phyloP scores from a whole-genome alignment of 2,329 filamentous ascomycete genomes.

The Ophiostoma perfectum region DNA sequence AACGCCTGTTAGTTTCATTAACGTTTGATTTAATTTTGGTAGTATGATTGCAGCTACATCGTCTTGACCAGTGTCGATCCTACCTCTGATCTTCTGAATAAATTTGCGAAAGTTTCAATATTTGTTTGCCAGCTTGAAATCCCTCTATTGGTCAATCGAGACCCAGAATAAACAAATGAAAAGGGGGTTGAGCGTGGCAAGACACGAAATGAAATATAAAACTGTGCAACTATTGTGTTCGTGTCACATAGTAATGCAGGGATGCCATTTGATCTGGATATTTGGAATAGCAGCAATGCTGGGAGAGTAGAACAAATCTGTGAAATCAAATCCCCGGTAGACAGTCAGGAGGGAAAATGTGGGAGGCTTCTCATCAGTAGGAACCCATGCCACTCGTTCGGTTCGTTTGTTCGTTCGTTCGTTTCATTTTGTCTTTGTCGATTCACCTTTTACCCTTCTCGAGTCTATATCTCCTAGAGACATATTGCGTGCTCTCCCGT shows the following conservation, averaged over 20 bases:
- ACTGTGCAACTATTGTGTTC: constrained; percentile 8
- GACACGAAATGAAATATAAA: constrained; percentile 5
- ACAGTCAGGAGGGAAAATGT: too few relatives aligned
- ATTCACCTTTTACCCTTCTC: neutral
- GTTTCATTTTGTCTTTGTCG: neutral
- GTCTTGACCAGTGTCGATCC: too few relatives aligned
- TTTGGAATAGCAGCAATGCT: neutral
- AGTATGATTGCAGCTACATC: too few relatives aligned
- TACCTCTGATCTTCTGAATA: too few relatives aligned
- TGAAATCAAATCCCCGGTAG: neutral
- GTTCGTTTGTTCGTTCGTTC: neutral
- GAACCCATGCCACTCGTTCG: neutral
- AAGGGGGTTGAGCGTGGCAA: neutral
- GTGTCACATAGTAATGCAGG: neutral
- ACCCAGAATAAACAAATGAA: neutral
- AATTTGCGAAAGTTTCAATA: too few relatives aligned
- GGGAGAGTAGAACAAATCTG: neutral
- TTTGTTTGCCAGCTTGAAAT: too few relatives aligned
- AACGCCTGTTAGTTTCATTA: neutral
- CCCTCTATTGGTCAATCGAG: neutral
- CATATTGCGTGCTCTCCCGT: constrained; percentile 9
- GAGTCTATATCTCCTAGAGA: constrained; percentile 1
- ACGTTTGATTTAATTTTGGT: neutral
- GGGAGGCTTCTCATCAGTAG: neutral
- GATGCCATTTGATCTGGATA: neutral